Conservation (phyloP, 2,329 filamentous ascomycete genomes). For the Alternaria solani region DNA sequence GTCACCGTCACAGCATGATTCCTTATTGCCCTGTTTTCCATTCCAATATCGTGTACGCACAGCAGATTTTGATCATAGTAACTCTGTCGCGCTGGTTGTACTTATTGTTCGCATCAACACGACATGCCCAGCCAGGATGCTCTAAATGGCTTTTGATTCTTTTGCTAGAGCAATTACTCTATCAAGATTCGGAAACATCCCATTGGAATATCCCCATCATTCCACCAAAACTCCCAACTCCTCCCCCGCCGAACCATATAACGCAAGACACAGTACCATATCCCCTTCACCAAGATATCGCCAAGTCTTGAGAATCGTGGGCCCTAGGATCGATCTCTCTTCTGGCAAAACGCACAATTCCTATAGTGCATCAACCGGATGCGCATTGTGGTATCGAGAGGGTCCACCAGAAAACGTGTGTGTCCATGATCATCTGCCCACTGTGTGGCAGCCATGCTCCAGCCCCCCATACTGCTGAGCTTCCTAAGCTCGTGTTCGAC, state of each 20-base stretch:
- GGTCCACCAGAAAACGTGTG: neutral
- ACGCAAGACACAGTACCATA: neutral
- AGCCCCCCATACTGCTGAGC: neutral
- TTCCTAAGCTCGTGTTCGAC: neutral
- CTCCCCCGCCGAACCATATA: neutral
- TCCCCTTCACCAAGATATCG: no score
- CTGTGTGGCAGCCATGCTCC: neutral
- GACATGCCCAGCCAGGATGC: neutral
- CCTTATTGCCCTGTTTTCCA: neutral
- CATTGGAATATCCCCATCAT: neutral
- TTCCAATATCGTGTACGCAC: neutral
- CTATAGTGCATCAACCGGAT: conserved; percentile 18
- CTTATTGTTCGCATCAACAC: neutral
- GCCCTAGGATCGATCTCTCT: neutral
- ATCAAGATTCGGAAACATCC: neutral
- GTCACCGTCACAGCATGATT: neutral
- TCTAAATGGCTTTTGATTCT: neutral
- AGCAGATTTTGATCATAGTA: neutral
- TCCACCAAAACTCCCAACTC: neutral
- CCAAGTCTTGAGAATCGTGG: neutral
- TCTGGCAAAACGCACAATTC: conserved; percentile 23
- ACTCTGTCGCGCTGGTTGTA: neutral
- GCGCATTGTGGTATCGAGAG: conserved; percentile 9
- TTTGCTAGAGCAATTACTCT: neutral
- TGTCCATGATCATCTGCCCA: neutral